Percentiles rank a stretch among this genome's conserved stretches.
Conservation (phyloP, 2,329 filamentous ascomycete species). For the Diaporthe vaccinii region DNA sequence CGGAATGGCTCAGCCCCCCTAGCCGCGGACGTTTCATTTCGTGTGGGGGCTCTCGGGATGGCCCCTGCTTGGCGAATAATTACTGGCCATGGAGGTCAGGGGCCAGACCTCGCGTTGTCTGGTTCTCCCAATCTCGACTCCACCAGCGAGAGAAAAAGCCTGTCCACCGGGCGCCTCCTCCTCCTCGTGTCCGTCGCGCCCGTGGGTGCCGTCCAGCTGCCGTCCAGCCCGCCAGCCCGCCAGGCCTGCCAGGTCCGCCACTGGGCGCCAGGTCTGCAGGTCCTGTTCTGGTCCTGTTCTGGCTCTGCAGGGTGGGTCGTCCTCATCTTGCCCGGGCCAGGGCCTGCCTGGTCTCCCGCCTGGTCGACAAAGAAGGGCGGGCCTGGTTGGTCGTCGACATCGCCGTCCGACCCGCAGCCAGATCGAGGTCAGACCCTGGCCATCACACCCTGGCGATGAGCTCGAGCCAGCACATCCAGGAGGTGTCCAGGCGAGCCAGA, state of each 20-base stretch:
- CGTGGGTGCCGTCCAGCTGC: background rate
- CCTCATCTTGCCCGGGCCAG: constrained; percentile 27
- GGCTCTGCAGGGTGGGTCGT: background rate
- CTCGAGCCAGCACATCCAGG: constrained; percentile 39
- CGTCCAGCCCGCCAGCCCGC: background rate
- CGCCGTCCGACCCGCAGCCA: constrained; percentile 31
- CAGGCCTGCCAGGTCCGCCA: constrained; percentile 3
- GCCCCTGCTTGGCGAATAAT: constrained; percentile 35
- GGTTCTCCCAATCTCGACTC: constrained; percentile 37
- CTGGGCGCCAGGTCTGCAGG: background rate
- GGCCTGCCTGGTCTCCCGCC: constrained; percentile 30
- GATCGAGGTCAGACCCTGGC: constrained; percentile 36
- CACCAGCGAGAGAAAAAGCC: background rate
- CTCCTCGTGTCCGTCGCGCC: constrained; percentile 12
- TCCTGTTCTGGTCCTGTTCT: too few species aligned
- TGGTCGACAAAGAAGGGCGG: constrained; percentile 24
- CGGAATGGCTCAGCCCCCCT: constrained; percentile 31
- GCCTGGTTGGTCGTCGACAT: constrained; percentile 34
- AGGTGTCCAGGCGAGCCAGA: constrained; percentile 36
- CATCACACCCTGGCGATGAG: constrained; percentile 23
- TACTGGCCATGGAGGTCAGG: constrained; percentile 33
- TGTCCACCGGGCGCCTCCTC: constrained; percentile 14
- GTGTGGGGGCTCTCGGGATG: constrained; percentile 27
- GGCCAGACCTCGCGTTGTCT: constrained; percentile 37
- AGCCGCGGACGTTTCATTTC: constrained; percentile 40